Evolutionary conservation across 177 flowering plant species (phyloP).

Genomic region (Vitis hybrid): DNA sequence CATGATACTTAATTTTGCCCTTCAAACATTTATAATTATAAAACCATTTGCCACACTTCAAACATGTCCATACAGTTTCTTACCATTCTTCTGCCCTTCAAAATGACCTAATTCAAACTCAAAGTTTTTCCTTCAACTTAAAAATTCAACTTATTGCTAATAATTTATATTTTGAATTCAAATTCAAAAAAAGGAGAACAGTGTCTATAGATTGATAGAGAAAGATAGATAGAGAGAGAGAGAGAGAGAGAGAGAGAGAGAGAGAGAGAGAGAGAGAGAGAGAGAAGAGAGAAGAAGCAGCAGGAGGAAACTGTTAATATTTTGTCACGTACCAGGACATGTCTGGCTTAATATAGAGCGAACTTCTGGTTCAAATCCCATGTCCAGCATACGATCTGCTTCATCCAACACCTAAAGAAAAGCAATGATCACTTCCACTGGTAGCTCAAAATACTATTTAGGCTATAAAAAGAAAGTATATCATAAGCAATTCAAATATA

Average conservation of each 20-base stretch:
- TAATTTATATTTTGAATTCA: too few relatives aligned
- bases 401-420: constrained; percentile 84
- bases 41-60: too few relatives aligned
- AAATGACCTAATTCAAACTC: too few relatives aligned
- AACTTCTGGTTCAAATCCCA: constrained; percentile 98
- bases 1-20: too few relatives aligned
- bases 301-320: background rate
- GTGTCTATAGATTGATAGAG: background rate
- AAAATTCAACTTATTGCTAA: too few relatives aligned
- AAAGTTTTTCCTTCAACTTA: too few relatives aligned
- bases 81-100: too few relatives aligned
- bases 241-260: background rate
- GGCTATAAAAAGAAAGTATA: background rate
- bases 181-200: too few relatives aligned
- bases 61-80: too few relatives aligned
- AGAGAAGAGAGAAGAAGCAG: background rate
- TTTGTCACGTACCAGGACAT: constrained; percentile 51
- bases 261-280: background rate
- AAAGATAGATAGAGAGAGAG: too few relatives aligned
- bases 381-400: constrained; percentile 99
- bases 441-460: background rate
- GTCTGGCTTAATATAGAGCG: constrained; percentile 88
- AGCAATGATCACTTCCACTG: background rate
- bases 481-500: background rate
- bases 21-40: too few relatives aligned